Base-by-base conservation (phyloP, 257 asterid genomes). In the Scutellaria galericulata region DNA sequence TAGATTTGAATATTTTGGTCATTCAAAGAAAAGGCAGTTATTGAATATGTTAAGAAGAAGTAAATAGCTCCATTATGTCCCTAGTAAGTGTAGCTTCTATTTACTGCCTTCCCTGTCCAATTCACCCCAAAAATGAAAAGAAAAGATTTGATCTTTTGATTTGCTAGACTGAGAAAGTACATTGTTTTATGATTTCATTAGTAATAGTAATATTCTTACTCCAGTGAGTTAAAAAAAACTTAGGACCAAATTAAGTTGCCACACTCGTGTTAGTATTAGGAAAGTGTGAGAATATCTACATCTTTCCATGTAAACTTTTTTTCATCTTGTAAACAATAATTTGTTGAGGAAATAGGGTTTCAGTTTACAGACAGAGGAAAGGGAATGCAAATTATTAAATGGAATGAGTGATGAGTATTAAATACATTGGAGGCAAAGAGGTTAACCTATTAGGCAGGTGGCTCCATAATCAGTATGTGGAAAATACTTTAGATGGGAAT, bases 21-120 rank as follows among this genome's bases (percentile, higher is more conserved):
- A 6, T 60, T 24, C 53, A n/a, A 51, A 45, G 75, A 58, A 46
- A 3, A 41, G 46, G 46, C 7, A 12, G 11, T 67, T 24, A 57
- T 41, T 37, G 57, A 51, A 39, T 35, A 37, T 10, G 41, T 15
- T 18, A 45, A 37, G 37, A 75, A 48, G 74, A 75, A 48, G 74
- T 27, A 40, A 57, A 48, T 6, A 18, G 5, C 9, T 20, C 14
- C 11, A 11, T 65, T 44, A 45, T 27, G 47, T 52, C 37, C 9
- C 57, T 45, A 7, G 15, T 40, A 56, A 40, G 66, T 53, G 24
- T 27, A 41, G 35, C 22, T 55, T 37, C 18, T 66, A 48, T 51
- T 45, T 22, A 27, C 59, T 10, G 42, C 67, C 73, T 15, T 40
- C 41, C 59, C 9, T 59, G 31, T 44, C 56, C 9, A 39, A 10